Percentiles rank a stretch among this genome's conserved stretches.
These are phyloP conservation scores for Populus hybrid DNA, from an alignment of 441 rosid genomes.

Conservation along the genomic window DNA sequence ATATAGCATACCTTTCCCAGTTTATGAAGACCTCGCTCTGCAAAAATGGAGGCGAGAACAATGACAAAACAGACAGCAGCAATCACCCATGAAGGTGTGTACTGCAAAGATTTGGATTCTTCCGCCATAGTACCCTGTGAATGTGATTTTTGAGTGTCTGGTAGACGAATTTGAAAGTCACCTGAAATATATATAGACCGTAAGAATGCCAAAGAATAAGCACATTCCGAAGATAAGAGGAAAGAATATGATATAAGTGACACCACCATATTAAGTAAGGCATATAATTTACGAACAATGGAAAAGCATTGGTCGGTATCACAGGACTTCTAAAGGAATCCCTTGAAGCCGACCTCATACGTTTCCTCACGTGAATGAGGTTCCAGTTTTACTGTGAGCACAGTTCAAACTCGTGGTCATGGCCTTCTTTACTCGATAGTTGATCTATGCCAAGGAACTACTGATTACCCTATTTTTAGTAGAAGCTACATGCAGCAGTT, in stretches of 20 bases:
- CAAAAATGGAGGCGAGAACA: slow-evolving; percentile 55
- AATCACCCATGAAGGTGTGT: slow-evolving; percentile 78
- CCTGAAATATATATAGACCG: not conserved
- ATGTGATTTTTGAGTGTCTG: not conserved
- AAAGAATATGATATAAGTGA: slow-evolving; percentile 41
- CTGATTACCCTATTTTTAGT: not conserved
- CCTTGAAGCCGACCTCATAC: not conserved
- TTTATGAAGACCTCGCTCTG: slow-evolving; percentile 59
- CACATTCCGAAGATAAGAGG: slow-evolving; percentile 16
- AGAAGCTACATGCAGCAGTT: not conserved
- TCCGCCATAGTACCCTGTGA: slow-evolving; percentile 31
- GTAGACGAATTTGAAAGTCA: not conserved
- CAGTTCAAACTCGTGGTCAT: not conserved
- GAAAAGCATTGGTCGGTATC: not conserved
- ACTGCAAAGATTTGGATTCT: slow-evolving; percentile 47
- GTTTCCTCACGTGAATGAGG: not conserved
- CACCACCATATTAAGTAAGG: slow-evolving; percentile 9
- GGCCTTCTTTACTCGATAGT: not conserved
- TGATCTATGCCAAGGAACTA: not conserved
- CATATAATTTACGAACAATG: not conserved
- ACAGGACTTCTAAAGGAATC: not conserved
- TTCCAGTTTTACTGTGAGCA: not conserved
- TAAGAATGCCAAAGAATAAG: slow-evolving; percentile 30
- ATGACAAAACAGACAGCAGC: slow-evolving; percentile 67
- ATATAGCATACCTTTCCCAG: slow-evolving; percentile 57